A percentile compares a stretch with the other conserved stretches of the same genome.
Conservation (phyloP, 345 rosid species). For the Bruguiera parviflora region DNA sequence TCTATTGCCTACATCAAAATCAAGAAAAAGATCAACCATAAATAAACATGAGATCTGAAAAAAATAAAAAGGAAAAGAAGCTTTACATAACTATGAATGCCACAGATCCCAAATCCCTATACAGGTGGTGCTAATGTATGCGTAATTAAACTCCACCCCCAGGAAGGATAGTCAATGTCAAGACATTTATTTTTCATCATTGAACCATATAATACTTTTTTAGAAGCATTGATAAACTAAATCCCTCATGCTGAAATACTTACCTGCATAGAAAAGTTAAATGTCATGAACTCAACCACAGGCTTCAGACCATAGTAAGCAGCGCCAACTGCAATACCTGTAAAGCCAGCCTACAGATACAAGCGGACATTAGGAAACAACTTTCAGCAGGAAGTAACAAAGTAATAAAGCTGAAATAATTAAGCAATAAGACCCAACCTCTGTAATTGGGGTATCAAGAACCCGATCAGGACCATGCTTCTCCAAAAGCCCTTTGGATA, state of each 20-base stretch:
- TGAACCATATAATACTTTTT: no score
- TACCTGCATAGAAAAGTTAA: slow-evolving; percentile 98
- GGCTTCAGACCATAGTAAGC: slow-evolving; percentile 88
- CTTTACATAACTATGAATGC: neutral
- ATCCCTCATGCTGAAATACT: neutral
- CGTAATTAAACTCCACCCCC: neutral
- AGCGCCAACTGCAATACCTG: slow-evolving; percentile 96
- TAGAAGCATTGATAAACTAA: no score
- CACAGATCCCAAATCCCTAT: no score
- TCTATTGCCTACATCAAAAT: slow-evolving; percentile 68
- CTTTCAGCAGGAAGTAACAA: neutral
- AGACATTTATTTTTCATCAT: no score
- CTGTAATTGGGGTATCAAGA: slow-evolving; percentile 90
- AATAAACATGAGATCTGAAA: neutral
- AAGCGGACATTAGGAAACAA: slow-evolving; percentile 9
- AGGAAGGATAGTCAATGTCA: neutral
- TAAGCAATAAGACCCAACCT: slow-evolving; percentile 39
- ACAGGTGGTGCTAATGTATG: neutral
- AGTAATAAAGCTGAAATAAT: neutral
- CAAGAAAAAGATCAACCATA: slow-evolving; percentile 3
- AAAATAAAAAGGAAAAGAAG: neutral
- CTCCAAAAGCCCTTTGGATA: slow-evolving; percentile 75
- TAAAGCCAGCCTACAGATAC: slow-evolving; percentile 76
- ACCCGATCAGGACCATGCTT: slow-evolving; percentile 95
- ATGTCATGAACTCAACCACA: slow-evolving; percentile 87